Base-by-base conservation (phyloP, 2,329 filamentous ascomycete species). In the Ceratocystiopsis brevicomis region DNA sequence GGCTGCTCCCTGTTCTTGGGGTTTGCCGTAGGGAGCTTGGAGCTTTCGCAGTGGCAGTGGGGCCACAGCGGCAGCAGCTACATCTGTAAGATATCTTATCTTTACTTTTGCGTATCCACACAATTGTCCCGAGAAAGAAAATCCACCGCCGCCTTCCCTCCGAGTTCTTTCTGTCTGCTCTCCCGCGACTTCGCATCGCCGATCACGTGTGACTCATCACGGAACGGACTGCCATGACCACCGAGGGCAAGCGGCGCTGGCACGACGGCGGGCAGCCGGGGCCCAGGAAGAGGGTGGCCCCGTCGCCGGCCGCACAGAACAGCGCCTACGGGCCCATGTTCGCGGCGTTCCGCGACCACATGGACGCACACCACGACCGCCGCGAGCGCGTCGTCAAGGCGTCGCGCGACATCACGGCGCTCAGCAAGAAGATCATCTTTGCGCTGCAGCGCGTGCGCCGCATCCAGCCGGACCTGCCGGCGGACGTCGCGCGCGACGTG, bases 361-460 rank as follows among this genome's bases (percentile, higher is more conserved):
- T 98, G 25, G 90, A 98, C 56, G 76, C 90, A 61, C 88, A 96
- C 57, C 84, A 98, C 59, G 90, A 96, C 61, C 78, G 90, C 15
- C 73, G 86, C 45, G 87, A 95, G 63, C 75, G 81, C 43, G 76
- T 94, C 52, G 82, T 92, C 56, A 98, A 96, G 65, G 80, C 78
- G 2, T 92, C 84, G 10, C 70, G 88, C 48, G 90, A 98, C 59
- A 82, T 98, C 46, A 98, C 90, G 8, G 86, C 85, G 0, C 67
- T 86, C 43, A 94, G 85, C 61, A 98, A 98, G 68, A 98, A 96
- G 65, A 92, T 96, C 46, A 90, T 90, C 52, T 90, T 90, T 59
- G 73, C 81, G 1, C 63, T 90, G n/a, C 83, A 90, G 60, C 73
- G 83, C 54, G 73, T 82, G 44, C 78, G 80, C 50, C 64, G 65